These are phyloP conservation scores for Sugiyamaella qingdaonensis DNA, from an alignment of 805 yeast species.

Conservation along the genomic window DNA sequence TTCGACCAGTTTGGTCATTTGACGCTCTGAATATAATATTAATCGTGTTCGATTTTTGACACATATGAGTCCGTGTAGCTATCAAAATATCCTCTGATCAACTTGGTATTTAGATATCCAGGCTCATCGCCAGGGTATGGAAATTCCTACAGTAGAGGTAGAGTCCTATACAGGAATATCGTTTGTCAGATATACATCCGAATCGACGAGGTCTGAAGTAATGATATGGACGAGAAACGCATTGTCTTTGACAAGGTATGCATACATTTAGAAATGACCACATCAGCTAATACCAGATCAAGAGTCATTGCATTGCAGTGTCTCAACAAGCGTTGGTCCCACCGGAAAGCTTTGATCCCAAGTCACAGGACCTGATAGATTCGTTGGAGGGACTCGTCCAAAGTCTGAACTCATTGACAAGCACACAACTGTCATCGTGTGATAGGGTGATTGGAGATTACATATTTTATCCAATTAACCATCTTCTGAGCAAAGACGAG, in stretches of 20 bases:
- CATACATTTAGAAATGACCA: not conserved
- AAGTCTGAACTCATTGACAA: conserved; percentile 3
- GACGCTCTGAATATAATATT: no score
- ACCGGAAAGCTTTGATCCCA: conserved; percentile 10
- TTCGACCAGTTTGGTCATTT: no score
- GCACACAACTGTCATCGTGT: conserved; percentile 1
- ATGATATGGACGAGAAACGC: not conserved
- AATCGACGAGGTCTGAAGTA: not conserved
- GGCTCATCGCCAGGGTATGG: no score
- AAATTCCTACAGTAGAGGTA: no score
- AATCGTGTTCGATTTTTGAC: no score
- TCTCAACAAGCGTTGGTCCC: conserved; percentile 14
- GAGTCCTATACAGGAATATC: no score
- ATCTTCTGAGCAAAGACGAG: conserved; percentile 45
- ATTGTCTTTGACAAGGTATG: conserved; percentile 8
- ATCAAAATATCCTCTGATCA: no score
- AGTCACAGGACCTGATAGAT: conserved; percentile 14
- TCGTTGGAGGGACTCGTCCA: conserved; percentile 18
- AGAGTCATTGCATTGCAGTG: conserved; percentile 9
- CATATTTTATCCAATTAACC: conserved; percentile 56
- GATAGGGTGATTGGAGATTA: conserved; percentile 48
- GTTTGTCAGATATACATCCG: no score
- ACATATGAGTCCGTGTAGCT: no score
- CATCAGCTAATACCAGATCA: conserved; percentile 3
- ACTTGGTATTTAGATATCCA: no score